These are phyloP conservation scores for Chaetomiaceae sp. DNA, from an alignment of 2,329 filamentous ascomycete species.

Conservation along the genomic window DNA sequence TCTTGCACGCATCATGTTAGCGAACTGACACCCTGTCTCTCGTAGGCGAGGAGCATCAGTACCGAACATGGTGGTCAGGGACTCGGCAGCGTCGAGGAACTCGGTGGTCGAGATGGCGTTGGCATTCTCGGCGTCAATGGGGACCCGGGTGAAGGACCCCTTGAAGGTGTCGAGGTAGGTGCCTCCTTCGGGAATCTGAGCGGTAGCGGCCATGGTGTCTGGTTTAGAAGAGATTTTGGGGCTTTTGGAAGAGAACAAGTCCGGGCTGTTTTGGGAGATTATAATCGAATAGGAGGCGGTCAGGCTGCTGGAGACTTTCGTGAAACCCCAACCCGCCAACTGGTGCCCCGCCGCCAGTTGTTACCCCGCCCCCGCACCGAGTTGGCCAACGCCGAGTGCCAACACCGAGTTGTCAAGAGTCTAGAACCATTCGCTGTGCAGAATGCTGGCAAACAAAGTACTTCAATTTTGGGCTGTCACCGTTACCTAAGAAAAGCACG, in stretches of 20 bases:
- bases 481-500: no score
- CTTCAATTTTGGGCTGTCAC: no score
- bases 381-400: no score
- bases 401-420: no score
- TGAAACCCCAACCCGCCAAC: constrained; percentile 2
- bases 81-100: constrained; percentile 89
- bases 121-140: constrained; percentile 66
- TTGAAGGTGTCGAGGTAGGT: constrained; percentile 86
- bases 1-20: constrained; percentile 39
- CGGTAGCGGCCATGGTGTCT: constrained; percentile 49
- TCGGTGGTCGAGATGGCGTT: constrained; percentile 77
- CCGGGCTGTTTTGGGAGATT: constrained; percentile 2
- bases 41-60: constrained; percentile 15
- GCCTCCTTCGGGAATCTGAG: constrained; percentile 55
- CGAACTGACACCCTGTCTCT: background rate
- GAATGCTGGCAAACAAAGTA: no score
- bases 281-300: constrained; percentile 8
- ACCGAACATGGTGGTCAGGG: constrained; percentile 85
- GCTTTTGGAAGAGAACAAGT: background rate
- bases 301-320: background rate
- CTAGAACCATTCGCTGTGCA: no score
- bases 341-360: background rate
- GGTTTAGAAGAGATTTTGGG: background rate
- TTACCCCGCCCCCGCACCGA: constrained; percentile 6
- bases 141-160: constrained; percentile 78